Conservation (phyloP, 2,329 filamentous ascomycete genomes). For the Incumbomyces delicatus region DNA sequence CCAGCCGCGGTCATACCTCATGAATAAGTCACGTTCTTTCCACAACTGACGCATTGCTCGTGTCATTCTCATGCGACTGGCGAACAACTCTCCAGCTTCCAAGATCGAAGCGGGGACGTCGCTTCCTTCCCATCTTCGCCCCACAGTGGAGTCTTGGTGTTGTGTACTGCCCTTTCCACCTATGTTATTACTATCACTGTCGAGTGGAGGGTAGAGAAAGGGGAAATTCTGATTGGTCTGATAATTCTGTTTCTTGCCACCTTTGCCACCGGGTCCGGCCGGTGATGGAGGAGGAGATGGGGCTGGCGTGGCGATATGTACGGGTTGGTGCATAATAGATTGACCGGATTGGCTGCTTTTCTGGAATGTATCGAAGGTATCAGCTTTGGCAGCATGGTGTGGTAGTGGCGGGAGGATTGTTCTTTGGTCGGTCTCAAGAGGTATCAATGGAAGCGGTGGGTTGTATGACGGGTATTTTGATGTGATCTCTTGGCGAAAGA, state of each 20-base stretch:
- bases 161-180: conserved; percentile 81
- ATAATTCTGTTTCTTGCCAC: conserved; percentile 97
- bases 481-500: conserved; percentile 91
- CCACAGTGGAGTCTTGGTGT: conserved; percentile 68
- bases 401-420: conserved; percentile 79
- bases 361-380: conserved; percentile 45
- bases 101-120: conserved; percentile 91
- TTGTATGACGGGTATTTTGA: conserved; percentile 97
- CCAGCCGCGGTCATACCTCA: conserved; percentile 90
- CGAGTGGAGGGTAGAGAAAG: conserved; percentile 90
- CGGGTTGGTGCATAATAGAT: conserved; percentile 88
- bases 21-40: conserved; percentile 84
- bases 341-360: conserved; percentile 33
- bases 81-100: conserved; percentile 88
- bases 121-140: conserved; percentile 82
- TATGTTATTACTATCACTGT: conserved; percentile 76
- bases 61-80: conserved; percentile 80
- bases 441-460: conserved; percentile 71
- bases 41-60: conserved; percentile 85
- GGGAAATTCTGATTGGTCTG: conserved; percentile 99
- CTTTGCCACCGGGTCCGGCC: conserved; percentile 71
- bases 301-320: conserved; percentile 96
- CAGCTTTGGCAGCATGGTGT: conserved; percentile 58
- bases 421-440: conserved; percentile 80
- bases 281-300: conserved; percentile 93